Evolutionary conservation across 306 rosid genomes (phyloP).

Genomic region (Casuarina cunninghamiana): DNA sequence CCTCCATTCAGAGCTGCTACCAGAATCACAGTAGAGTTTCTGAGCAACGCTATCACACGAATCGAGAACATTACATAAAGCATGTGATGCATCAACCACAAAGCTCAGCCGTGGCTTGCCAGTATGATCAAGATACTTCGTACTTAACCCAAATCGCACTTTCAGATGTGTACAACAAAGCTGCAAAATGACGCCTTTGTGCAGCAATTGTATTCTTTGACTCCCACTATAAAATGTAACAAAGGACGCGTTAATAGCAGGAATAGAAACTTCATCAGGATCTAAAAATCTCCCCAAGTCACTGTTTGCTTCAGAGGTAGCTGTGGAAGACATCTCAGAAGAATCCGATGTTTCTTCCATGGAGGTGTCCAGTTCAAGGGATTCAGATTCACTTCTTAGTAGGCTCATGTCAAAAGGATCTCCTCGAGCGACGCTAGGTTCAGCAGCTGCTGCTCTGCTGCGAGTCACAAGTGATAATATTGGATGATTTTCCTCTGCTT

Average conservation of each 20-base stretch:
- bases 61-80: conserved; percentile 73
- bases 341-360: conserved; percentile 48
- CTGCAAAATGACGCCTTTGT: conserved; percentile 60
- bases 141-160: conserved; percentile 83
- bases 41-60: conserved; percentile 64
- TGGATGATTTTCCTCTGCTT: conserved; percentile 51
- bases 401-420: conserved; percentile 47
- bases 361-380: conserved; percentile 36
- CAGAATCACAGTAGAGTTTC: conserved; percentile 54
- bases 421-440: conserved; percentile 28
- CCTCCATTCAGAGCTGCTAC: conserved; percentile 76
- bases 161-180: conserved; percentile 60
- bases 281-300: conserved; percentile 44
- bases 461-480: conserved; percentile 39
- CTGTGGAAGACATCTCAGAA: conserved; percentile 37
- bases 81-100: conserved; percentile 64
- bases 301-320: conserved; percentile 30
- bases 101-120: conserved; percentile 72
- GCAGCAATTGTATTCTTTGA: conserved; percentile 69
- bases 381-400: conserved; percentile 42
- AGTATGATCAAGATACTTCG: conserved; percentile 65
- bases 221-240: conserved; percentile 52
- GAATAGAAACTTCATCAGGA: conserved; percentile 50
- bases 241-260: conserved; percentile 58
- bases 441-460: conserved; percentile 26